Evolutionary conservation across 805 yeast genomes (phyloP), one percentile per base, ranked within the genome.

Genomic region (Candida glaebosa): DNA sequence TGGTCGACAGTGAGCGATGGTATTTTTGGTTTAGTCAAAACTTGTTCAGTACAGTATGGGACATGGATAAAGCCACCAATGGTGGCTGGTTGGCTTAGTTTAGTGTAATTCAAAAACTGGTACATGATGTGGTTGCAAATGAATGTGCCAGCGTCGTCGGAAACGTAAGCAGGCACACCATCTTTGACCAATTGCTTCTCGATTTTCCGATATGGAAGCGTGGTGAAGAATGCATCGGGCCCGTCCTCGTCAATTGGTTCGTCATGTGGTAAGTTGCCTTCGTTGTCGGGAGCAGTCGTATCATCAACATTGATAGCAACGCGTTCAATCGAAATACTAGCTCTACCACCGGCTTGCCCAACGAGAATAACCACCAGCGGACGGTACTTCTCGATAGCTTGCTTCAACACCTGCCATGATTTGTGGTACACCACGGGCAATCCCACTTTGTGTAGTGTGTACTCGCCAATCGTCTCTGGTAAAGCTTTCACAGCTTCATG

Each of bases 261-360:
- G 14, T 34, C 37, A 6, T 34, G 8, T n/a, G 37, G 37, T 10
- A 19, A 18, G 20, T 34, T 34, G 5, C 24, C 24, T 20, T 34
- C 20, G 14, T 34, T 34, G 14, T 34, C 37, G 14, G 17, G 25
- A 4, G 20, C 9, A 6, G 9, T 26, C 12, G 14, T 34, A 15
- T 34, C 37, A n/a, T 34, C 37, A 10, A 34, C 24, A 15, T 34
- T 34, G 17, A 34, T 34, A 18, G 37, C 37, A 7, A 18, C 37
- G 18, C 37, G 8, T 18, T 34, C 37, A 12, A 34, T 34, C n/a
- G 37, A 18, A 6, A 34, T 34, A 34, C 26, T n/a, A 8, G 18
- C 20, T 34, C 37, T 34, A 5, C 37, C 37, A n/a, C 37, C 37
- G 6, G 26, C 37, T 20, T 34, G 37, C 5, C 37, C 37, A n/a